Percentiles rank a stretch among this genome's conserved stretches.
phyloP scores from a whole-genome alignment of 1,139 yeast genomes.

The Pichia sp. region DNA sequence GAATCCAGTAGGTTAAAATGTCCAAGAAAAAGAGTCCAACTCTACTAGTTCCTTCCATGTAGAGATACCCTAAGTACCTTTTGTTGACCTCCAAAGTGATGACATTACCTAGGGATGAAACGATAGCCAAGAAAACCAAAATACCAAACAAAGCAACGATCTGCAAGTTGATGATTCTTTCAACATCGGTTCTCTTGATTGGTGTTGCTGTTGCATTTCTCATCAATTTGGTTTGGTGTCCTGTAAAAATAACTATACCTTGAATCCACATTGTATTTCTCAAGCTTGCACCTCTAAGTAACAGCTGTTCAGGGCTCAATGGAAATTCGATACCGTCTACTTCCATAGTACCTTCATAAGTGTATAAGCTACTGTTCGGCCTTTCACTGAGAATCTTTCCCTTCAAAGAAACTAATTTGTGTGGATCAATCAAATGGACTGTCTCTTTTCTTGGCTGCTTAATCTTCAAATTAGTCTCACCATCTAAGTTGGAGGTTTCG shows the following conservation, averaged over 20 bases:
- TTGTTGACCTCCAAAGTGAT: conserved; percentile 56
- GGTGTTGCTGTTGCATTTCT: conserved; percentile 99
- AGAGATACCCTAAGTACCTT: conserved; percentile 52
- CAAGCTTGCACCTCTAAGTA: conserved; percentile 91
- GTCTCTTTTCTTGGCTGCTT: conserved; percentile 86
- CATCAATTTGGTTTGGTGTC: conserved; percentile 97
- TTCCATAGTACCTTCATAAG: conserved; percentile 85
- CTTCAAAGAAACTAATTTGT: conserved; percentile 44
- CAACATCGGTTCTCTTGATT: conserved; percentile 94
- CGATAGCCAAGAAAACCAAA: conserved; percentile 63
- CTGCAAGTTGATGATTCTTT: conserved; percentile 88
- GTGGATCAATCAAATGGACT: conserved; percentile 61
- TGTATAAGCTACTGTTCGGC: conserved; percentile 90
- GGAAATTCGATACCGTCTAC: conserved; percentile 55
- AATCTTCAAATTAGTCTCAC: conserved; percentile 94
- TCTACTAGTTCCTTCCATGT: conserved; percentile 62
- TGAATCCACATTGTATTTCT: conserved; percentile 95
- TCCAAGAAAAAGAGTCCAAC: conserved; percentile 72
- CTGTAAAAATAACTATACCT: conserved; percentile 91
- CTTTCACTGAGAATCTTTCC: conserved; percentile 75
- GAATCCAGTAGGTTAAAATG: conserved; percentile 88
- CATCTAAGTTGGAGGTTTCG: conserved; percentile 96
- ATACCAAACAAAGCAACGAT: conserved; percentile 82
- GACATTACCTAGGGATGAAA: conserved; percentile 86
- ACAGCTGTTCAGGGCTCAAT: conserved; percentile 80